Evolutionary conservation across 768 basidiomycete species (phyloP).

Genomic region (Tulasnella sp.): DNA sequence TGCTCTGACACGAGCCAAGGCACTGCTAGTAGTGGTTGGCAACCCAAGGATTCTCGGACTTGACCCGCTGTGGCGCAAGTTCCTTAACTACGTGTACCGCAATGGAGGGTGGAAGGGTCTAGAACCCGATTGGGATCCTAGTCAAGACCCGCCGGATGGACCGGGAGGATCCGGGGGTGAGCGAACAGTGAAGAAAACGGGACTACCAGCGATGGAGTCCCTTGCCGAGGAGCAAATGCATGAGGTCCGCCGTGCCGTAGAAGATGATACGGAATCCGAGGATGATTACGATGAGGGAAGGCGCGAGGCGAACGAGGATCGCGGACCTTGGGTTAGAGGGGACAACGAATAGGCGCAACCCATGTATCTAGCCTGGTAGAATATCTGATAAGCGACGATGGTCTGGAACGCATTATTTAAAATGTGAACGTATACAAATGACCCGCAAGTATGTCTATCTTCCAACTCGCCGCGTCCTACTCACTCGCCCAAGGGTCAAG

Average conservation of each 20-base stretch:
- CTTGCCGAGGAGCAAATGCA: not conserved
- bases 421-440: too few relatives aligned
- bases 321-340: not conserved
- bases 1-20: slow-evolving; percentile 15
- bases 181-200: not conserved
- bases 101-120: slow-evolving; percentile 17
- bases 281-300: not conserved
- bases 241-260: not conserved
- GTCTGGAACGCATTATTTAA: too few relatives aligned
- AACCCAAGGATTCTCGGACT: slow-evolving; percentile 14
- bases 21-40: slow-evolving; percentile 19
- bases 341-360: not conserved
- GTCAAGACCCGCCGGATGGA: not conserved
- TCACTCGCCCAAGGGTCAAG: not conserved
- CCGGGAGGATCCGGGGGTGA: not conserved
- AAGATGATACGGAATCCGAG: not conserved
- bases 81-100: slow-evolving; percentile 10
- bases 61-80: slow-evolving; percentile 16
- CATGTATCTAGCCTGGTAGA: too few relatives aligned
- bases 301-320: not conserved
- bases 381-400: too few relatives aligned
- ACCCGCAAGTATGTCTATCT: too few relatives aligned
- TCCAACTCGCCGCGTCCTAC: too few relatives aligned
- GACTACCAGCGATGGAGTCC: not conserved
- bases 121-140: slow-evolving; percentile 4